Base-by-base conservation (phyloP, 768 basidiomycete genomes). In the Calocybe cyanea region DNA sequence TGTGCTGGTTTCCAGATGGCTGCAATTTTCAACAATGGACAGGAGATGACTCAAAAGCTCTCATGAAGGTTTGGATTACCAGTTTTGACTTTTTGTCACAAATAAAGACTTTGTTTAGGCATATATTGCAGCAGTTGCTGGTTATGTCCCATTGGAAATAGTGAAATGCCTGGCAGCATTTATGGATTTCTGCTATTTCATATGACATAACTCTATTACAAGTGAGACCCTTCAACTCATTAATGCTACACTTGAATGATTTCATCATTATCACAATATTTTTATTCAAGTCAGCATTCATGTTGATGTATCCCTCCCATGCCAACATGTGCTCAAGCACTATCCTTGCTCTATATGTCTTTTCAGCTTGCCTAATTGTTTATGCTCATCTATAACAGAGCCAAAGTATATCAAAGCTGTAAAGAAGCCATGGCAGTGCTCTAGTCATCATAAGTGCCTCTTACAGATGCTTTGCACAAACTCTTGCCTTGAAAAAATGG, bases 131-230 rank as follows among this genome's bases (percentile, higher is more conserved):
- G 31, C 31, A 32, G n/a, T 32, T 32, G n/a, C 31, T 32, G 31
- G 31, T 8, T n/a, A 32, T 32, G 31, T 32, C 9, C 31, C 31
- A 8, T n/a, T n/a, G n/a, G 9, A 32, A 8, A 32, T 32, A n/a
- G n/a, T 32, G 31, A 8, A 32, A 32, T 32, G 31, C n/a, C 8
- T 32, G n/a, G 8, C 31, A 8, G 31, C 31, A 32, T n/a, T 32
- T 8, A 32, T 32, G n/a, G n/a, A 32, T 8, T n/a, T 32, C 31
- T 32, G 31, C 31, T 32, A 32, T 32, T n/a, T 32, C 17, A 49
- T 50, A 10, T 48, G 51, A 2, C 49, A 30, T 8, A 60, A 63
- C 31, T 31, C 42, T 6, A 58, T 64, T 19, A 53, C 51, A 2
- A 25, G 11, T 43, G 21, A 28, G 13, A 48, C 48, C 4, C 51